These are phyloP conservation scores for Cladophialophora bantiana DNA, from an alignment of 2,329 filamentous ascomycete genomes.

Conservation along the genomic window DNA sequence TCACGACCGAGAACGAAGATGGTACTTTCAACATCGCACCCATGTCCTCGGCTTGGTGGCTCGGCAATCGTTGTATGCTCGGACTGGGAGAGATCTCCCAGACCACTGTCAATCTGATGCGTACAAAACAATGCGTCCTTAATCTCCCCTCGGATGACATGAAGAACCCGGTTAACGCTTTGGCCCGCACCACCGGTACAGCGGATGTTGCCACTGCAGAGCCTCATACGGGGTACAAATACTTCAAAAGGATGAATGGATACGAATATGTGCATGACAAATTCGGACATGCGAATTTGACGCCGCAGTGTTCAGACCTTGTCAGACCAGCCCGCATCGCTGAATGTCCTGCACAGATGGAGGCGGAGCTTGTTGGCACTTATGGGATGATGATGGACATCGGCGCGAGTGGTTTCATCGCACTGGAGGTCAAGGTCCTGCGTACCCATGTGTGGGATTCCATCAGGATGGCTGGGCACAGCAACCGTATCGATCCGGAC, in stretches of 20 bases:
- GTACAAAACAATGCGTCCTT: slow-evolving; percentile 53
- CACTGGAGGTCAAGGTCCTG: slow-evolving; percentile 49
- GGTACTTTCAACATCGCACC: slow-evolving; percentile 51
- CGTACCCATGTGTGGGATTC: slow-evolving; percentile 45
- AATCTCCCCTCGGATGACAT: slow-evolving; percentile 51
- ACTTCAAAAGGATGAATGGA: slow-evolving; percentile 38
- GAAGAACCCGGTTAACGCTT: slow-evolving; percentile 46
- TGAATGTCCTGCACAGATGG: slow-evolving; percentile 56
- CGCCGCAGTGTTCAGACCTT: slow-evolving; percentile 45
- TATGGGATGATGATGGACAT: slow-evolving; percentile 42
- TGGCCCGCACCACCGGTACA: slow-evolving; percentile 50
- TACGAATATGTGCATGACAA: slow-evolving; percentile 44
- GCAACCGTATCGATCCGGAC: slow-evolving; percentile 53
- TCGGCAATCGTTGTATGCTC: slow-evolving; percentile 53
- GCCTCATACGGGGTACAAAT: slow-evolving; percentile 45
- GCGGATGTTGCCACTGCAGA: slow-evolving; percentile 36
- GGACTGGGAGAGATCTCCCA: slow-evolving; percentile 48
- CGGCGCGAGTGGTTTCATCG: slow-evolving; percentile 42
- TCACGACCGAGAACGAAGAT: slow-evolving; percentile 52
- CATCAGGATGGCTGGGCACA: slow-evolving; percentile 47
- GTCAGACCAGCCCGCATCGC: slow-evolving; percentile 46
- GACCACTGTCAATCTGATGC: slow-evolving; percentile 51
- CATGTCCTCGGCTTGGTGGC: slow-evolving; percentile 56
- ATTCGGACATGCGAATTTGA: slow-evolving; percentile 44
- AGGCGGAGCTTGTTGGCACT: slow-evolving; percentile 46